These are phyloP conservation scores for Geosmithia morbida DNA, from an alignment of 2,329 filamentous ascomycete species.

Conservation along the genomic window DNA sequence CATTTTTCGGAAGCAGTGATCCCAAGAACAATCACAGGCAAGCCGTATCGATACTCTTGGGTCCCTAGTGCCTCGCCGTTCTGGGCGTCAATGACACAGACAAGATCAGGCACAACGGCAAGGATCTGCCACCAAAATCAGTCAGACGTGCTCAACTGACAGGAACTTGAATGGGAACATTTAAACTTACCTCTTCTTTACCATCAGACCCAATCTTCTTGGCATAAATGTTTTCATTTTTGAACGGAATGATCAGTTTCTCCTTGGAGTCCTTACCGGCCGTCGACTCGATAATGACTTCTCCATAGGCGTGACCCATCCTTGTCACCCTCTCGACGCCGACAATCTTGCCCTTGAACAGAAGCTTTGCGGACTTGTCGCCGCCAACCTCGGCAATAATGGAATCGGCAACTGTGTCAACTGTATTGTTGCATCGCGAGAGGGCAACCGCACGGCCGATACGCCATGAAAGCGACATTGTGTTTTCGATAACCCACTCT, in stretches of 20 bases:
- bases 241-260: conserved; percentile 51
- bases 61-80: conserved; percentile 41
- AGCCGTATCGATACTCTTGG: conserved; percentile 39
- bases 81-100: conserved; percentile 39
- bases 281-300: conserved; percentile 32
- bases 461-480: conserved; percentile 37
- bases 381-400: conserved; percentile 46
- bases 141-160: neutral
- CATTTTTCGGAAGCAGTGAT: conserved; percentile 28
- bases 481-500: conserved; percentile 36
- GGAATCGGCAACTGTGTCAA: conserved; percentile 39
- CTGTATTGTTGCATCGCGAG: conserved; percentile 30
- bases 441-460: conserved; percentile 45
- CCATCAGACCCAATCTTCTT: conserved; percentile 17
- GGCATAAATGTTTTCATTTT: conserved; percentile 60
- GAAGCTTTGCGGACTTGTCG: conserved; percentile 31
- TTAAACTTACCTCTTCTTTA: conserved; percentile 13
- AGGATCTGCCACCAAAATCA: conserved; percentile 23
- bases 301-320: conserved; percentile 45
- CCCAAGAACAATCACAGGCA: conserved; percentile 33
- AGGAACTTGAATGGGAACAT: neutral
- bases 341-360: conserved; percentile 52
- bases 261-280: conserved; percentile 19
- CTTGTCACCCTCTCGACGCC: conserved; percentile 40
- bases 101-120: conserved; percentile 40